phyloP scores from a whole-genome alignment of 202 grass and related monocot species.

The Sporobolus alterniflorus region DNA sequence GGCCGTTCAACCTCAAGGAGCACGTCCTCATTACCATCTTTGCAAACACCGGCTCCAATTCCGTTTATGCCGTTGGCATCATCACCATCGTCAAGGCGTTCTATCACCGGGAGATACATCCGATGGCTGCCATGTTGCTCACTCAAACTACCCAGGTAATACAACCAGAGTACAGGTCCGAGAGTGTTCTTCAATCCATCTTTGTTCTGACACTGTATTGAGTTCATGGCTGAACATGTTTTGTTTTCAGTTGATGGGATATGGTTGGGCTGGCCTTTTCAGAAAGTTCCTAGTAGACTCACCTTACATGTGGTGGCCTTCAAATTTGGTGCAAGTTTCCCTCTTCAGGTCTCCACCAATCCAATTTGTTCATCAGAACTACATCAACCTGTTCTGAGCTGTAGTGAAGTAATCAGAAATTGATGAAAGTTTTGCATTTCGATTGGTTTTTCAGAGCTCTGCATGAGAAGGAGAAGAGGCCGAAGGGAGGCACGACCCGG shows the following conservation, averaged over 20 bases:
- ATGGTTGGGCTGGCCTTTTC: conserved; percentile 87
- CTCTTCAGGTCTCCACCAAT: conserved; percentile 65
- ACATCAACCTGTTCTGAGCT: not conserved
- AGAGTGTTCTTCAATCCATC: conserved; percentile 5
- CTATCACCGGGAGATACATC: conserved; percentile 63
- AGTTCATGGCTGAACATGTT: not conserved
- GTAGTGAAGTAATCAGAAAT: not conserved
- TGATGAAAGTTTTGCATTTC: not conserved
- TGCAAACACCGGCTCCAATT: conserved; percentile 62
- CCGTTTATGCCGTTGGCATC: conserved; percentile 72
- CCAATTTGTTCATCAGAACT: not conserved
- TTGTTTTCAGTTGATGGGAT: conserved; percentile 64
- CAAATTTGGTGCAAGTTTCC: conserved; percentile 78
- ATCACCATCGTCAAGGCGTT: conserved; percentile 85
- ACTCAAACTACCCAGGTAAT: conserved; percentile 73
- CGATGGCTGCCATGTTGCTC: conserved; percentile 64
- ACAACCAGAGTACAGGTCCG: not conserved
- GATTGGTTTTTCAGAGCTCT: conserved; percentile 49
- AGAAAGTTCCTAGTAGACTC: conserved; percentile 81
- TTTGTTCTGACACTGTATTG: not conserved
- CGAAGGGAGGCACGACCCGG: conserved; percentile 52
- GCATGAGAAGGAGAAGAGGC: conserved; percentile 75
- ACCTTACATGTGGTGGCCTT: conserved; percentile 91
- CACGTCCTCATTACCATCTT: conserved; percentile 90
- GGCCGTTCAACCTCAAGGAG: conserved; percentile 95